These are phyloP conservation scores for Agrocybe chaxingu DNA, from an alignment of 768 basidiomycete species.

Conservation along the genomic window DNA sequence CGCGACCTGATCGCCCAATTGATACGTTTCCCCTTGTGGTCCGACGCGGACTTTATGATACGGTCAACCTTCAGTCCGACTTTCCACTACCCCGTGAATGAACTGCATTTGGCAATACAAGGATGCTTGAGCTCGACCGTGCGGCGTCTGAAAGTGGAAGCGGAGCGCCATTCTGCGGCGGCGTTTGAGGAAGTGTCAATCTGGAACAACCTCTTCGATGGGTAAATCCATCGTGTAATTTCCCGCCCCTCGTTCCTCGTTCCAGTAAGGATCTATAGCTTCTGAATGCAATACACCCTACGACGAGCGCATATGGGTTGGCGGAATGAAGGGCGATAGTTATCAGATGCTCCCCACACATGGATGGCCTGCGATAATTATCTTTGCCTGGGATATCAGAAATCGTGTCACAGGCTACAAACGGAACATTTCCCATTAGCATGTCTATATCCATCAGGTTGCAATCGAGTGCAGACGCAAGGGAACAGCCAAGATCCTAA, in stretches of 20 bases:
- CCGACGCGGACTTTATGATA: neutral
- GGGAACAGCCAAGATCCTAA: constrained; percentile 9
- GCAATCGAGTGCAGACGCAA: constrained; percentile 12
- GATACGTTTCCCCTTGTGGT: constrained; percentile 12
- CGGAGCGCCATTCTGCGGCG: constrained; percentile 13
- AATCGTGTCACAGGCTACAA: constrained; percentile 17
- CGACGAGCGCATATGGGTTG: neutral
- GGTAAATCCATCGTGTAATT: neutral
- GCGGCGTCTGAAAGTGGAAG: neutral
- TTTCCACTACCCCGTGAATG: neutral
- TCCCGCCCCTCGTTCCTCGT: neutral
- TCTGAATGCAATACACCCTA: too few relatives aligned
- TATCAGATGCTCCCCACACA: constrained; percentile 10
- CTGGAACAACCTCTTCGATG: neutral
- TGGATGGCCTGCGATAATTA: constrained; percentile 3
- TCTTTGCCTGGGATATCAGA: constrained; percentile 3
- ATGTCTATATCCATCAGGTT: constrained; percentile 10
- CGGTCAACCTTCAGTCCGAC: neutral
- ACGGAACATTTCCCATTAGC: constrained; percentile 7
- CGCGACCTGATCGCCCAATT: constrained; percentile 24
- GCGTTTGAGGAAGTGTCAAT: constrained; percentile 4
- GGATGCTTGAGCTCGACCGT: too few relatives aligned
- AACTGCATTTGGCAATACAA: neutral
- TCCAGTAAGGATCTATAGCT: too few relatives aligned
- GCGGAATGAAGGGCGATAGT: neutral